Conservation (phyloP, 169 alveolate genomes). For the Cryptosporidium muris region DNA sequence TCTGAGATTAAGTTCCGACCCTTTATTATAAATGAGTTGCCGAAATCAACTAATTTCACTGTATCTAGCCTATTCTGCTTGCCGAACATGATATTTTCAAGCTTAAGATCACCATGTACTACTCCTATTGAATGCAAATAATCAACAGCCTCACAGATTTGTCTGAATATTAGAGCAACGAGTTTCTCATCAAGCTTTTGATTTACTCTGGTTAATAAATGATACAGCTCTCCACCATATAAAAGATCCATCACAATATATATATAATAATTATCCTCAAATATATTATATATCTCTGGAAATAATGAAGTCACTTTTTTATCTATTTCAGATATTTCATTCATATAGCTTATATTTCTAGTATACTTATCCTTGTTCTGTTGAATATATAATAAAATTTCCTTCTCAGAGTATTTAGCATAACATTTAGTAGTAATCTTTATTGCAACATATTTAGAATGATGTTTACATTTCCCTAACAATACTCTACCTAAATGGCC, state of each 20-base stretch:
- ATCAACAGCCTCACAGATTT: constrained; percentile 73
- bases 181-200: constrained; percentile 55
- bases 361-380: not conserved
- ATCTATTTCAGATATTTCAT: not conserved
- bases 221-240: constrained; percentile 78
- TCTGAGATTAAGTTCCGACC: not conserved
- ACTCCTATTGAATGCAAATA: constrained; percentile 76
- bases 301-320: not conserved
- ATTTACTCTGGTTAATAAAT: constrained; percentile 74
- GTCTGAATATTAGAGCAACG: constrained; percentile 73
- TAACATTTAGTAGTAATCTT: constrained; percentile 47
- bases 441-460: constrained; percentile 38
- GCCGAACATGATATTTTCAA: constrained; percentile 81
- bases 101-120: constrained; percentile 83
- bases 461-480: constrained; percentile 16
- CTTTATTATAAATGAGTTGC: constrained; percentile 53
- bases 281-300: constrained; percentile 37
- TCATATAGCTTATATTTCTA: not conserved
- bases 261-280: constrained; percentile 55
- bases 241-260: constrained; percentile 76
- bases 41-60: constrained; percentile 82
- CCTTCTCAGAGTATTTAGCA: constrained; percentile 13
- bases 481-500: constrained; percentile 57
- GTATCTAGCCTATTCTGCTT: constrained; percentile 71
- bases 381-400: constrained; percentile 14